Base-by-base conservation (phyloP, 805 yeast species). In the Myxozyma neotropica region DNA sequence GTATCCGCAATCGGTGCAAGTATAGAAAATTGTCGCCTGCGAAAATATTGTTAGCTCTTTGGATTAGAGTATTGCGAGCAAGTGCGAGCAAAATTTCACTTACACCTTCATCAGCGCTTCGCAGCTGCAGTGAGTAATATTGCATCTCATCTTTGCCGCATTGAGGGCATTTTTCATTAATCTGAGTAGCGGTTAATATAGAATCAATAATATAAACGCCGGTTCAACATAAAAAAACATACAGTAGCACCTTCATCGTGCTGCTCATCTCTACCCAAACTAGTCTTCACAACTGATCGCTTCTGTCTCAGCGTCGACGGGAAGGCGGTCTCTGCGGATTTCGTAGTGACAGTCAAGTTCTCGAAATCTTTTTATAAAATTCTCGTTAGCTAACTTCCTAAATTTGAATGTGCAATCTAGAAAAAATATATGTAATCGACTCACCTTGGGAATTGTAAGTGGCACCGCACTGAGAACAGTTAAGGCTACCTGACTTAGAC, bases 111-210 rank as follows among this genome's bases (percentile, higher is more conserved):
- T 94, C 99, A 0, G 99, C 99, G 55, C 96, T 88, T 77, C 99
- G 85, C 69, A 94, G 81, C 76, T 94, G 99, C 67, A 94, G 79
- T 3, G 99, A 94, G 72, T 94, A 98, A 73, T 93, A 94, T 73
- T 86, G 92, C 99, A 95, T 95, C 75, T 94, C 97, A 71, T 94
- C 97, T 75, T 92, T 83, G 51, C 96, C 97, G 83, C 99, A 94
- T 75, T 92, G 85, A n/a, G 98, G 98, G 80, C 99, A 94, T 72
- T 88, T 92, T 74, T 94, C 99, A 73, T 92, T 88, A 73, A 94
- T 94, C 73, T 70, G n/a, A 17, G 17, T 19, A 5, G 26, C n/a
- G 13, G n/a, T 8, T 15, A 35, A 8, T 36, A 5, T 19, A 38
- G 27, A 10, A 35, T 24, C 17, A 19, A 31, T 10, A 46, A 26